Conservation (phyloP, 768 basidiomycete species). For the Pleurotus giganteus region DNA sequence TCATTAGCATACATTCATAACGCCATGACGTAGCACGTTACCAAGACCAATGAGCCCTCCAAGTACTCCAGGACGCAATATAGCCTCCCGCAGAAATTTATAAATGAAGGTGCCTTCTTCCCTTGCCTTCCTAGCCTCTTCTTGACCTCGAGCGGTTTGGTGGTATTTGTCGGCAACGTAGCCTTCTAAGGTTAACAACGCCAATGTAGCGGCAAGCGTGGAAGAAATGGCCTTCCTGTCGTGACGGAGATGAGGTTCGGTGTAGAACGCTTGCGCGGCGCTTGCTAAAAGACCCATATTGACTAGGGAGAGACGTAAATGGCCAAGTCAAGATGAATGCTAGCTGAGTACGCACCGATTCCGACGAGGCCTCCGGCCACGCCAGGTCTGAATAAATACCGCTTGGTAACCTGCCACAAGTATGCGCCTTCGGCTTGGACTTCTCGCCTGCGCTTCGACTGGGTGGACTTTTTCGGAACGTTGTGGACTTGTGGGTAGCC, state of each 20-base stretch:
- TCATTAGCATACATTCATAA: slow-evolving; percentile 1
- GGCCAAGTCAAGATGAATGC: neutral
- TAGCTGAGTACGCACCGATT: slow-evolving; percentile 43
- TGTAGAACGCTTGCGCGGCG: slow-evolving; percentile 63
- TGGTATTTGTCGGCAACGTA: slow-evolving; percentile 59
- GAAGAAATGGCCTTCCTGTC: slow-evolving; percentile 54
- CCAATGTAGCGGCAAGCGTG: slow-evolving; percentile 51
- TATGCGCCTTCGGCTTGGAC: slow-evolving; percentile 49
- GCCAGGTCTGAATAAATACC: slow-evolving; percentile 60
- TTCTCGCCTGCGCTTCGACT: slow-evolving; percentile 1
- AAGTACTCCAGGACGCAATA: slow-evolving; percentile 63
- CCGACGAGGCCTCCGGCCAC: slow-evolving; percentile 74
- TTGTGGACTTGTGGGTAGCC: neutral
- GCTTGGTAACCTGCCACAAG: slow-evolving; percentile 49
- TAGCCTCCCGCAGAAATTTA: slow-evolving; percentile 48
- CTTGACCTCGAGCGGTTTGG: slow-evolving; percentile 55
- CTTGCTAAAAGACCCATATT: slow-evolving; percentile 70
- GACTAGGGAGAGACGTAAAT: slow-evolving; percentile 35
- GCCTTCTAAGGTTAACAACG: slow-evolving; percentile 62
- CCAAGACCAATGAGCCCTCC: slow-evolving; percentile 62
- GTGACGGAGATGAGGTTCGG: slow-evolving; percentile 54
- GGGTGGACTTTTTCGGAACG: neutral
- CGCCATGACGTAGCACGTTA: slow-evolving; percentile 30
- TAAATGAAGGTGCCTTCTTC: slow-evolving; percentile 57
- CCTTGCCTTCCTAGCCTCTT: slow-evolving; percentile 54